These are phyloP conservation scores for Pseudozyma thailandica DNA, from an alignment of 1,284 basidiomycete genomes.

Conservation along the genomic window DNA sequence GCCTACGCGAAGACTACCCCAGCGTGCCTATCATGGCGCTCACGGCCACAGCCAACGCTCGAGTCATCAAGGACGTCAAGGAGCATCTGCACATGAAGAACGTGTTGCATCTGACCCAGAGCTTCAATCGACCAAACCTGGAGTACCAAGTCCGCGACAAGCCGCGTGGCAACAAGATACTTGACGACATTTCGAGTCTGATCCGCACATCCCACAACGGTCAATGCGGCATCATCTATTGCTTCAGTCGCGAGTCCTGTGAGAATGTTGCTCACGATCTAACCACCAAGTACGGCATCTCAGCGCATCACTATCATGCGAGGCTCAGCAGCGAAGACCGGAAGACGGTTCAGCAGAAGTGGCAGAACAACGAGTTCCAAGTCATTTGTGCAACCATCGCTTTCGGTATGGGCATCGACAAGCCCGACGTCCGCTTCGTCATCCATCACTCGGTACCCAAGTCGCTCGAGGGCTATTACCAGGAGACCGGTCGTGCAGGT, in stretches of 20 bases:
- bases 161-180: slow-evolving; percentile 71
- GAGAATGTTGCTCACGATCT: slow-evolving; percentile 81
- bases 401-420: slow-evolving; percentile 99
- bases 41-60: slow-evolving; percentile 88
- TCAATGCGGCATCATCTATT: slow-evolving; percentile 89
- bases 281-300: slow-evolving; percentile 72
- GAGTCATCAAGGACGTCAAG: slow-evolving; percentile 83
- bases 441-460: slow-evolving; percentile 79
- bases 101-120: slow-evolving; percentile 72
- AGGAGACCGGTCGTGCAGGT: slow-evolving; percentile 86
- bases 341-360: slow-evolving; percentile 76
- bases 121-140: slow-evolving; percentile 92
- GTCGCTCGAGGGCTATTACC: slow-evolving; percentile 79
- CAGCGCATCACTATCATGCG: slow-evolving; percentile 87
- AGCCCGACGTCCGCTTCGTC: slow-evolving; percentile 82
- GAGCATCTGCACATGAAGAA: slow-evolving; percentile 75
- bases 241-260: slow-evolving; percentile 77
- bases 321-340: slow-evolving; percentile 77
- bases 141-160: slow-evolving; percentile 77
- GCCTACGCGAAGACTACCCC: slow-evolving; percentile 79
- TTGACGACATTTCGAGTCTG: slow-evolving; percentile 78
- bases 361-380: slow-evolving; percentile 79
- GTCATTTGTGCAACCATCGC: slow-evolving; percentile 87
- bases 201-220: slow-evolving; percentile 75
- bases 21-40: slow-evolving; percentile 91